Conservation (phyloP, 306 rosid species). For the Delonix regia region DNA sequence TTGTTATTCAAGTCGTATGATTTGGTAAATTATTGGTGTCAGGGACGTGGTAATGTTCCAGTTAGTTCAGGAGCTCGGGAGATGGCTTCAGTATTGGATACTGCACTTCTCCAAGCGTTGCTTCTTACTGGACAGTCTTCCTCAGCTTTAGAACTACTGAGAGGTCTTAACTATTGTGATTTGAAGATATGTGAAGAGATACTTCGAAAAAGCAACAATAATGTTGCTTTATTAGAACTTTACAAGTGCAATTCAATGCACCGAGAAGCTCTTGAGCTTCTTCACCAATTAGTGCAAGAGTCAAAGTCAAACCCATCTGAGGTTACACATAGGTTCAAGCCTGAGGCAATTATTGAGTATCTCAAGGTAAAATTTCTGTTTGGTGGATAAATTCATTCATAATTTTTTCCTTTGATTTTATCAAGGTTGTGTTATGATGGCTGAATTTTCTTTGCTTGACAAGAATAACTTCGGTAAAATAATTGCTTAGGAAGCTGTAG, state of each 20-base stretch:
- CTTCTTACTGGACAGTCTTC: slow-evolving; percentile 89
- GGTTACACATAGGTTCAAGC: slow-evolving; percentile 69
- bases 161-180: slow-evolving; percentile 86
- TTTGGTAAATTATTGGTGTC: slow-evolving; percentile 40
- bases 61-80: slow-evolving; percentile 88
- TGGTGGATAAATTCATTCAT: slow-evolving; percentile 24
- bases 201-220: slow-evolving; percentile 67
- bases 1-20: slow-evolving; percentile 27
- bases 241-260: slow-evolving; percentile 92
- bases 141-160: slow-evolving; percentile 72
- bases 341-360: slow-evolving; percentile 90
- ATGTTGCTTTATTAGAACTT: slow-evolving; percentile 80
- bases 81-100: slow-evolving; percentile 91
- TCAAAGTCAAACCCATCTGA: slow-evolving; percentile 70
- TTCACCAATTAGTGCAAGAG: slow-evolving; percentile 77
- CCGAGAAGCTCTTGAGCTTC: slow-evolving; percentile 89
- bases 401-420: slow-evolving; percentile 2
- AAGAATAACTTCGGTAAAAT: neutral
- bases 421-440: slow-evolving; percentile 22
- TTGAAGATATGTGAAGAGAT: slow-evolving; percentile 86
- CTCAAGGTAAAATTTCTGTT: slow-evolving; percentile 73
- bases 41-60: slow-evolving; percentile 73
- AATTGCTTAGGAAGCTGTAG: slow-evolving; percentile 33
- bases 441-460: slow-evolving; percentile 14
- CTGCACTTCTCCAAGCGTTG: slow-evolving; percentile 89